Conservation (phyloP, 768 basidiomycete genomes). For the Kwoniella mangroviensis region DNA sequence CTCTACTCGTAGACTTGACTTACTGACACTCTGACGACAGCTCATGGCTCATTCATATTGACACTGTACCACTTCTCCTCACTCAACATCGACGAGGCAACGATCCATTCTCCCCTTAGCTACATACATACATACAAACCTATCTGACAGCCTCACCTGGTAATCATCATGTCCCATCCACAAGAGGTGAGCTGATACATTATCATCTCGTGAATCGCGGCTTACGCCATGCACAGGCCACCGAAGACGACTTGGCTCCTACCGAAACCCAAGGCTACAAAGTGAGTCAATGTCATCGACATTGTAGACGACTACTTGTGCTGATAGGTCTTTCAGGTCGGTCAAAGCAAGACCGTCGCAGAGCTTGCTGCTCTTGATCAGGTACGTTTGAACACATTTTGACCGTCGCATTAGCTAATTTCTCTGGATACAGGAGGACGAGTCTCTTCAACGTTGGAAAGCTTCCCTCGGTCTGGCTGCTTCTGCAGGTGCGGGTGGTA, state of each 20-base stretch:
- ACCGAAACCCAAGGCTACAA: constrained; percentile 58
- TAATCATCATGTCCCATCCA: constrained; percentile 15
- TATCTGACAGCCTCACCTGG: background rate
- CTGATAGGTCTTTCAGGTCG: constrained; percentile 42
- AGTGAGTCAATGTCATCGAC: constrained; percentile 24
- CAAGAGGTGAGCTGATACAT: constrained; percentile 3
- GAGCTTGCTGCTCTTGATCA: constrained; percentile 86
- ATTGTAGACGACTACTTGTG: background rate
- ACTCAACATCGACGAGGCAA: too few species aligned
- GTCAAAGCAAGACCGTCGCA: constrained; percentile 65
- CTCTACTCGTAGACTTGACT: too few species aligned
- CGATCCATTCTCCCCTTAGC: too few species aligned
- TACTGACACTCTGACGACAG: background rate
- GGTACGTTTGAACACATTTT: constrained; percentile 33
- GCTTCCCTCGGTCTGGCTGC: constrained; percentile 80
- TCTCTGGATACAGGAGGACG: constrained; percentile 64
- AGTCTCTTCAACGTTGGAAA: constrained; percentile 94
- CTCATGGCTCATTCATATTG: background rate
- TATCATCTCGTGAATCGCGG: background rate
- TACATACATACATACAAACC: too few species aligned
- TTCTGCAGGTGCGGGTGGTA: constrained; percentile 64
- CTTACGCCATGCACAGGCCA: constrained; percentile 28
- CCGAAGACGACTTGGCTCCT: constrained; percentile 55
- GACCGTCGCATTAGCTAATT: background rate
- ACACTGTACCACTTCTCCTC: too few species aligned